Evolutionary conservation across 148 eudicot species (phyloP).

Genomic region (Simmondsia chinensis): DNA sequence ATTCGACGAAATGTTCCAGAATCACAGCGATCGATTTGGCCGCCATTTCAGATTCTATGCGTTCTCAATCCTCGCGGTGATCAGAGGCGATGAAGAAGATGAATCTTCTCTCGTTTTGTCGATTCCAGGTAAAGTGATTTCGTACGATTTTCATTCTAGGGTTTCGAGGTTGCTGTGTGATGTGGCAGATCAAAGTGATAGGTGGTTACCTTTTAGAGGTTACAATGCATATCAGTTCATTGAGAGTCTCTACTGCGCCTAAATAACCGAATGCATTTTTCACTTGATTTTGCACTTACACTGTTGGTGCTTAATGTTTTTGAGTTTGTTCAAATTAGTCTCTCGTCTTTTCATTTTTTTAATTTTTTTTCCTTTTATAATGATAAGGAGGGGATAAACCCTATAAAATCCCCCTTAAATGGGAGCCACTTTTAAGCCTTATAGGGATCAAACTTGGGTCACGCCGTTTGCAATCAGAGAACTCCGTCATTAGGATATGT

Average conservation of each 20-base stretch:
- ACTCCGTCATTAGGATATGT: no score
- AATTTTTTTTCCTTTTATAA: no score
- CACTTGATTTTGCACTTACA: no score
- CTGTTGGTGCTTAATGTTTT: no score
- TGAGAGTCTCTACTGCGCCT: slow-evolving; percentile 21
- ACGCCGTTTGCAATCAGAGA: no score
- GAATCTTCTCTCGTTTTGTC: slow-evolving; percentile 20
- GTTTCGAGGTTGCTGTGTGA: slow-evolving; percentile 17
- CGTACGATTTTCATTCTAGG: slow-evolving; percentile 20
- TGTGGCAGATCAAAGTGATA: slow-evolving; percentile 30
- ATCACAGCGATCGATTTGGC: slow-evolving; percentile 22
- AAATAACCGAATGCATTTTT: no score
- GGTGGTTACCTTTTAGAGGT: slow-evolving; percentile 32
- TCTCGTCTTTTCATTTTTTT: no score
- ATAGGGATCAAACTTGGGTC: no score
- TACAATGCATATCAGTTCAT: slow-evolving; percentile 34
- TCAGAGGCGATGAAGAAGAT: slow-evolving; percentile 7
- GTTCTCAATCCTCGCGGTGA: slow-evolving; percentile 27
- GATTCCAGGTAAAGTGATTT: slow-evolving; percentile 31
- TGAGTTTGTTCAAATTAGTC: no score
- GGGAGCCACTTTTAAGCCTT: no score
- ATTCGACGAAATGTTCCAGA: slow-evolving; percentile 34
- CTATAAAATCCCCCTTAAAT: no score
- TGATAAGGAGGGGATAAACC: no score
- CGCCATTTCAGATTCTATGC: slow-evolving; percentile 23